Evolutionary conservation across 2,329 filamentous ascomycete species (phyloP).

Genomic region (Colletotrichum spaethianum): DNA sequence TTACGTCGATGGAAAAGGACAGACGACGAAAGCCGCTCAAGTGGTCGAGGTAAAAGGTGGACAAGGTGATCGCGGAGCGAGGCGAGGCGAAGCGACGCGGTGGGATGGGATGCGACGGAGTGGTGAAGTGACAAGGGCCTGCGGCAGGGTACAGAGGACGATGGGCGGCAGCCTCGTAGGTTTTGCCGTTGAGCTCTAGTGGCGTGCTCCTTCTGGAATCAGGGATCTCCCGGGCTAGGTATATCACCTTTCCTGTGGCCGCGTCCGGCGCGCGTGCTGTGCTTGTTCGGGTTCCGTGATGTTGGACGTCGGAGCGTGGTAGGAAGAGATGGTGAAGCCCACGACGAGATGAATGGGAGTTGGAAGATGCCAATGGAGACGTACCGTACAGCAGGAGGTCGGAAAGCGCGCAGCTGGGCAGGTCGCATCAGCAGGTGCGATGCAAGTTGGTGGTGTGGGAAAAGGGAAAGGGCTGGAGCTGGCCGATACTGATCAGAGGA

Average conservation of each 20-base stretch:
- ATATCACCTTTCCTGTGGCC: background rate
- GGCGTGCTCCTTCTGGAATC: background rate
- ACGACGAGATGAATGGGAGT: background rate
- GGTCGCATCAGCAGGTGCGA: constrained; percentile 32
- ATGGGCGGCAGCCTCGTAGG: constrained; percentile 4
- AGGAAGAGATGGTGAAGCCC: background rate
- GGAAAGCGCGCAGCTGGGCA: constrained; percentile 26
- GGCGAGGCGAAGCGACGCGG: constrained; percentile 21
- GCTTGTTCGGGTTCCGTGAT: background rate
- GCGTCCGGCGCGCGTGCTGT: background rate
- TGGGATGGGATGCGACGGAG: constrained; percentile 16
- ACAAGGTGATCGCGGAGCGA: constrained; percentile 21
- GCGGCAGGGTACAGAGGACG: background rate
- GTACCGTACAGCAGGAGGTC: too few relatives aligned
- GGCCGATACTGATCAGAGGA: background rate
- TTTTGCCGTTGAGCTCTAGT: background rate
- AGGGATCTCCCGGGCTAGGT: background rate
- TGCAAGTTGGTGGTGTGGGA: constrained; percentile 21
- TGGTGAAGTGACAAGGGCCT: background rate
- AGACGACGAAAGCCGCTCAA: background rate
- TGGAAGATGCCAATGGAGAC: background rate
- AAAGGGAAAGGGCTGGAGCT: constrained; percentile 19
- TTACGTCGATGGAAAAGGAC: background rate
- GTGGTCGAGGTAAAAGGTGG: background rate
- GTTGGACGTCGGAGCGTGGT: background rate